Base-by-base conservation (phyloP, 768 basidiomycete species). In the Coprinellus micaceus region DNA sequence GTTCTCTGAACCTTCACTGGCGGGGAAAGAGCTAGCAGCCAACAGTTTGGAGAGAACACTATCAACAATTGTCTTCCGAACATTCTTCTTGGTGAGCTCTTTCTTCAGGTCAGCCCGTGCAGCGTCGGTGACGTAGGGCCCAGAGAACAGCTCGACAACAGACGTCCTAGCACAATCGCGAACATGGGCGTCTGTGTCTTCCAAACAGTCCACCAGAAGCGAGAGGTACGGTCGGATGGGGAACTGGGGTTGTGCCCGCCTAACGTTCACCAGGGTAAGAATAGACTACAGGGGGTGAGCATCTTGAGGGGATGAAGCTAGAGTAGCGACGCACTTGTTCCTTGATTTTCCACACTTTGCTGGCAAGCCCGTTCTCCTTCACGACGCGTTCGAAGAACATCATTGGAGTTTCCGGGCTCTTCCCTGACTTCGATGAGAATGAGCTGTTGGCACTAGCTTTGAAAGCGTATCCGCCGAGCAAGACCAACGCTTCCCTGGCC, bases 101-200 rank as follows among this genome's bases (percentile, higher is more conserved):
- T 93, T 94, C 79, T 97, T 98, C 53, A 98, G 77, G 68, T 98
- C 96, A 3, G 94, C 84, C 51, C 91, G 85, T 2, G 97, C 97
- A 7, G 84, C 85, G 66, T 95, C 88, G 2, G 87, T 84, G 13
- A 93, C 91, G 4, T 82, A 83, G 0, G 88, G 81, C 15, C 91
- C 90, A 1, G 91, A 86, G 66, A 98, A 96, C 53, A 99, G 77
- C 61, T 88, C 85, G 15, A 97, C 81, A 56, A 93, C 81, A 1
- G 91, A 86, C 62, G 83, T 81, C 48, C 87, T 83, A 7, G 95
- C 88, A 66, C 86, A 87, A 54, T 94, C 89, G 43, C 97, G 88
- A 52, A 98, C 97, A 62, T 85, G 83, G 19, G 88, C 82, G 66
- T 99, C 97, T 1, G 85, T 83, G 70, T 98, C 96, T 74, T 98